These are phyloP conservation scores for Trametes cinnabarina DNA, from an alignment of 768 basidiomycete species.

Conservation along the genomic window DNA sequence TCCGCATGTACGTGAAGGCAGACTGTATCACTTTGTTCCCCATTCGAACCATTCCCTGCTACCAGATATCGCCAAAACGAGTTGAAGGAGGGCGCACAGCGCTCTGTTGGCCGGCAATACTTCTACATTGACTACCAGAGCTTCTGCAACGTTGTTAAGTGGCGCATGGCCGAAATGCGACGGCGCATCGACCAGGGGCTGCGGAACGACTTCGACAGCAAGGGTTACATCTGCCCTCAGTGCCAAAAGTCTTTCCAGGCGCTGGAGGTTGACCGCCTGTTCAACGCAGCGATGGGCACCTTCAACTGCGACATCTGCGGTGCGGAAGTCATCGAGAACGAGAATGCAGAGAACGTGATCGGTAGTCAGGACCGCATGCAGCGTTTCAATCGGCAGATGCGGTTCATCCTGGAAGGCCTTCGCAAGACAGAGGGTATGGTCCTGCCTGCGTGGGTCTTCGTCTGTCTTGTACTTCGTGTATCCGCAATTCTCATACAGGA, in stretches of 20 bases:
- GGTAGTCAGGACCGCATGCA: constrained; percentile 96
- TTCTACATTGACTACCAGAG: constrained; percentile 95
- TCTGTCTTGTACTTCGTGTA: neutral
- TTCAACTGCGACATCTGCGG: constrained; percentile 88
- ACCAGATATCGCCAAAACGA: constrained; percentile 86
- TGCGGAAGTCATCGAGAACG: constrained; percentile 86
- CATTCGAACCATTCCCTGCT: neutral
- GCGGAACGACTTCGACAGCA: constrained; percentile 92
- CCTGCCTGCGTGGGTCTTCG: constrained; percentile 66
- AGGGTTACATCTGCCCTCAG: constrained; percentile 94
- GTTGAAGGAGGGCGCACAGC: constrained; percentile 84
- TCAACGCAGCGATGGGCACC: constrained; percentile 63
- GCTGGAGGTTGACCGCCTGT: constrained; percentile 80
- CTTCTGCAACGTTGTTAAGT: constrained; percentile 97
- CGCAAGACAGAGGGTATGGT: constrained; percentile 87
- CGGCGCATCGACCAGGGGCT: constrained; percentile 84
- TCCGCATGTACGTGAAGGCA: constrained; percentile 69
- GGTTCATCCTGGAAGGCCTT: constrained; percentile 81
- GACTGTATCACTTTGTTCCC: neutral
- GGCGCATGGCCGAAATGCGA: constrained; percentile 92
- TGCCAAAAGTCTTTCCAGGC: constrained; percentile 84
- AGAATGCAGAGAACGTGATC: constrained; percentile 79
- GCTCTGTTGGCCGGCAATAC: constrained; percentile 86
- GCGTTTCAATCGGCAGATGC: constrained; percentile 88
- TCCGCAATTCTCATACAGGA: neutral